These are phyloP conservation scores for Sordariomycetes sp. DNA, from an alignment of 2,329 filamentous ascomycete species.

Conservation along the genomic window DNA sequence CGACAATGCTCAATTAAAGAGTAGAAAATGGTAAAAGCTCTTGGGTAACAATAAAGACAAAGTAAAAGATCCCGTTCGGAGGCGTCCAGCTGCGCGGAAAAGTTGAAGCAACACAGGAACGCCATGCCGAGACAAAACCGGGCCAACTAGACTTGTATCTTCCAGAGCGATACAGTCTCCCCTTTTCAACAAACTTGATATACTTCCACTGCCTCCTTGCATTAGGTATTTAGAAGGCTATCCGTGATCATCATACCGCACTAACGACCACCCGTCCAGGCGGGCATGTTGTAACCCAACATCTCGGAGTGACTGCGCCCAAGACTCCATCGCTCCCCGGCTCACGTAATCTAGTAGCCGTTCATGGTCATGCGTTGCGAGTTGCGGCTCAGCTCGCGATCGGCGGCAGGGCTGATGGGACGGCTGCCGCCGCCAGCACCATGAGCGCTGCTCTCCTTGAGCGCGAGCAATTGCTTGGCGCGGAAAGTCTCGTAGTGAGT, in stretches of 20 bases:
- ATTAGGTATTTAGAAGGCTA: no score
- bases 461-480: constrained; percentile 92
- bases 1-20: constrained; percentile 22
- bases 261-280: no score
- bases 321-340: constrained; percentile 23
- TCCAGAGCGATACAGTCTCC: no score
- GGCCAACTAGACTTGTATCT: constrained; percentile 3
- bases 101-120: constrained; percentile 6
- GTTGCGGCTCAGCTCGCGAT: constrained; percentile 91
- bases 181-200: no score
- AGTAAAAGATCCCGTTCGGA: constrained; percentile 13
- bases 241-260: no score
- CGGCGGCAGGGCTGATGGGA: constrained; percentile 90
- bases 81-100: constrained; percentile 7
- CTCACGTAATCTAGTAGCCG: constrained; percentile 63
- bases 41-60: constrained; percentile 25
- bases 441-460: constrained; percentile 95
- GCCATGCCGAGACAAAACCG: constrained; percentile 4
- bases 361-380: constrained; percentile 99
- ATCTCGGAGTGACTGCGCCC: constrained; percentile 1
- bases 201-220: background rate
- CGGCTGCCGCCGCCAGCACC: constrained; percentile 69
- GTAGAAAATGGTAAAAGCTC: constrained; percentile 25
- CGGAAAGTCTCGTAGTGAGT: constrained; percentile 99
- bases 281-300: no score